Evolutionary conservation across 805 yeast genomes (phyloP).

Genomic region (Candida pseudoglaebosa): DNA sequence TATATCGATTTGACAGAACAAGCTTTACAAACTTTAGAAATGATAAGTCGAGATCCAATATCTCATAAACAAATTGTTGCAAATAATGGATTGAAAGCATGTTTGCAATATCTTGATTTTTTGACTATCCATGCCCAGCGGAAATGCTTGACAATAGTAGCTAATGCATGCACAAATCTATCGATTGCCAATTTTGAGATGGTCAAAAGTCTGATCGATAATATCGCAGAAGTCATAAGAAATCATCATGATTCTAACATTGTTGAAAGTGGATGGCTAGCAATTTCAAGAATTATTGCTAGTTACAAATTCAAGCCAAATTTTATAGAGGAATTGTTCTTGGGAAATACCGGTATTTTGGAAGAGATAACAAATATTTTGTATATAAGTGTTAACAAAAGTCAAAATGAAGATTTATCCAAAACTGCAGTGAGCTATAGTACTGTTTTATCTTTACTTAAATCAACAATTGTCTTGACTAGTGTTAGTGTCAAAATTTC

Average conservation of each 20-base stretch:
- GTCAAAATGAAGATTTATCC: conserved; percentile 14
- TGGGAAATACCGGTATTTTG: conserved; percentile 16
- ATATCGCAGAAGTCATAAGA: conserved; percentile 51
- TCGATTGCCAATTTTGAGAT: conserved; percentile 40
- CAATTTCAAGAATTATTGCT: conserved; percentile 54
- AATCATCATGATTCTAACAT: conserved; percentile 56
- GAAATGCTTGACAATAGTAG: conserved; percentile 68
- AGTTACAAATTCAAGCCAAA: conserved; percentile 44
- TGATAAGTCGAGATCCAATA: conserved; percentile 55
- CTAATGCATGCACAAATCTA: conserved; percentile 59
- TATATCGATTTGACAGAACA: conserved; percentile 93
- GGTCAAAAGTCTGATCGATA: conserved; percentile 56
- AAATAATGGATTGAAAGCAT: conserved; percentile 60
- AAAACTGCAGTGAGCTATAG: conserved; percentile 28
- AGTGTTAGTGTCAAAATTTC: conserved; percentile 40
- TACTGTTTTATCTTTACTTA: conserved; percentile 38
- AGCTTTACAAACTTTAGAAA: conserved; percentile 70
- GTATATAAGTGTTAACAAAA: conserved; percentile 24
- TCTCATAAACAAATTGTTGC: conserved; percentile 46
- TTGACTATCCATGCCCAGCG: conserved; percentile 87
- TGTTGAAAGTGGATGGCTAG: conserved; percentile 61
- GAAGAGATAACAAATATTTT: conserved; percentile 21
- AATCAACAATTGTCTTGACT: conserved; percentile 43
- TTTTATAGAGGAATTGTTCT: conserved; percentile 42
- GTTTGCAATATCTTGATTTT: conserved; percentile 76